Evolutionary conservation across 345 rosid genomes (phyloP).

Genomic region (Gossypium anomalum): DNA sequence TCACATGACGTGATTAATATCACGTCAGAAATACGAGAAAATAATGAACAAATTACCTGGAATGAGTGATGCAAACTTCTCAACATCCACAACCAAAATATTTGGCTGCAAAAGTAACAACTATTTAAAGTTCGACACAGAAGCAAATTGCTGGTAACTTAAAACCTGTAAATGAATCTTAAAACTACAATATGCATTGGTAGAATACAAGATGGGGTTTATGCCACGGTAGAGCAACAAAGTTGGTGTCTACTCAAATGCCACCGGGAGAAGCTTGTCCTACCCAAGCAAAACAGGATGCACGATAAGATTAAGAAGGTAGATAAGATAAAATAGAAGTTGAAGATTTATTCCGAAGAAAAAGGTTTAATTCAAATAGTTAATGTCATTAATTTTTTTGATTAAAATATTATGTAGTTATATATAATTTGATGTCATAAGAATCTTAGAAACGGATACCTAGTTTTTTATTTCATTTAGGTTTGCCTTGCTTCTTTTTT

Average conservation of each 20-base stretch:
- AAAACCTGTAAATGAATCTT: slow-evolving; percentile 5
- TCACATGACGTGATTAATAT: too few species aligned
- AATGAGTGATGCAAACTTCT: slow-evolving; percentile 60
- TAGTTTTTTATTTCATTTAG: too few species aligned
- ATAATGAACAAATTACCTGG: slow-evolving; percentile 38
- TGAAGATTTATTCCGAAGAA: slow-evolving; percentile 10
- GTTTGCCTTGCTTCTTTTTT: too few species aligned
- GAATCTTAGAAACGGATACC: too few species aligned
- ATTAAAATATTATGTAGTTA: too few species aligned
- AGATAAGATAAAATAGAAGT: slow-evolving; percentile 8
- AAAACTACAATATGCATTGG: neutral
- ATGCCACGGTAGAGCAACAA: neutral
- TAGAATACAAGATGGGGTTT: neutral
- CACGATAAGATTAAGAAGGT: slow-evolving; percentile 12
- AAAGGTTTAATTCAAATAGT: too few species aligned
- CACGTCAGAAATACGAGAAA: neutral
- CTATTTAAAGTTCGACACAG: slow-evolving; percentile 8
- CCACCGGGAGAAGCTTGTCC: slow-evolving; percentile 83
- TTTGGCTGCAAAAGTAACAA: slow-evolving; percentile 59
- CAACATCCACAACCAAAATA: slow-evolving; percentile 91
- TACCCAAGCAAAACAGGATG: slow-evolving; percentile 29
- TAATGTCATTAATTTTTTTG: too few species aligned
- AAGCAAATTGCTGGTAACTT: neutral
- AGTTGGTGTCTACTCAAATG: slow-evolving; percentile 73
- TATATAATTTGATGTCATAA: too few species aligned